A percentile compares a stretch with the other conserved stretches of the same genome.
phyloP scores from a whole-genome alignment of 2,329 filamentous ascomycete genomes.

The Alternaria gaisen region DNA sequence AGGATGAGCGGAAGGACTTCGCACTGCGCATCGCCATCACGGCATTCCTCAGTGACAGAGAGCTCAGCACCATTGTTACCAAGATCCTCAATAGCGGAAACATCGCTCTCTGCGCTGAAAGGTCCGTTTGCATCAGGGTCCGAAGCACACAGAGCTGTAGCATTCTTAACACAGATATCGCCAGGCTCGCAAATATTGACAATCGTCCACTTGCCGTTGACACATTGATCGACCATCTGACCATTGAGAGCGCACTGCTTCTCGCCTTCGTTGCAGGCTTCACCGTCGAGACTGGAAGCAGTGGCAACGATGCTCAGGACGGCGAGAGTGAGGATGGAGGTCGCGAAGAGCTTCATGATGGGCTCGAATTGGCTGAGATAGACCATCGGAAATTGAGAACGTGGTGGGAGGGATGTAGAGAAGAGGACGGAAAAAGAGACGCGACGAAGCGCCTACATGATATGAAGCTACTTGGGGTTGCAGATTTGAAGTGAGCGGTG shows the following conservation, averaged over 20 bases:
- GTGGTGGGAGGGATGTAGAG: neutral
- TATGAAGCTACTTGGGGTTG: neutral
- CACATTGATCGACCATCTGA: neutral
- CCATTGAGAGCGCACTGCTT: neutral
- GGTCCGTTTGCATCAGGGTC: neutral
- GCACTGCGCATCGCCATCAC: neutral
- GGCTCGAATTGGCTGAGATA: neutral
- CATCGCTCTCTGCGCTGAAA: neutral
- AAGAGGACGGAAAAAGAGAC: neutral
- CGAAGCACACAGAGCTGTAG: neutral
- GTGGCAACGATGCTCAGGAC: neutral
- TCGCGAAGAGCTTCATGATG: neutral
- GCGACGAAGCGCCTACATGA: neutral
- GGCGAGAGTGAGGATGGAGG: neutral
- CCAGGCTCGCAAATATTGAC: neutral
- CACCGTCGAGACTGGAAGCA: neutral
- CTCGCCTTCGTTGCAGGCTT: neutral
- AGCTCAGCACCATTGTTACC: neutral
- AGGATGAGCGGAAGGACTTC: neutral
- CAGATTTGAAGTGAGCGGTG: neutral
- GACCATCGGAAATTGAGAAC: neutral
- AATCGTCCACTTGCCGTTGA: neutral
- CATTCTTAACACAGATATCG: neutral
- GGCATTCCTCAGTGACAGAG: neutral
- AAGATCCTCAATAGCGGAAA: no score